A percentile compares a stretch with the other conserved stretches of the same genome.
These are phyloP conservation scores for Cytospora leucostoma DNA, from an alignment of 2,329 filamentous ascomycete species.

Conservation along the genomic window DNA sequence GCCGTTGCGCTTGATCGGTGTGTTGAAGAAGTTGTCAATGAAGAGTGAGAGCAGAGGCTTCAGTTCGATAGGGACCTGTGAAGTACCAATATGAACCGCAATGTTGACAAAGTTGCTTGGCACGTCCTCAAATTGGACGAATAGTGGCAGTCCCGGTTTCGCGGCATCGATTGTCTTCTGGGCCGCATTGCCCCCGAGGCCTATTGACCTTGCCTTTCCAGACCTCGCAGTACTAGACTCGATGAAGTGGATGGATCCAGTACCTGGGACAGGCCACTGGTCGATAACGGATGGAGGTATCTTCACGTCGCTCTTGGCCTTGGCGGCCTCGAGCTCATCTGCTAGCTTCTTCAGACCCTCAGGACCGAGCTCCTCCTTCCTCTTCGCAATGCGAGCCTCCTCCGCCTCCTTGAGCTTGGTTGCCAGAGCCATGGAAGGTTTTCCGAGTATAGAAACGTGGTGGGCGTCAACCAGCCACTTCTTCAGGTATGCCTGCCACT, in stretches of 20 bases:
- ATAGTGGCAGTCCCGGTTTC: constrained; percentile 66
- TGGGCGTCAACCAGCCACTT: constrained; percentile 84
- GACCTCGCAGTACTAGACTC: constrained; percentile 81
- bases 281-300: constrained; percentile 83
- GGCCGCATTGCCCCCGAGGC: constrained; percentile 65
- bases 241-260: constrained; percentile 94
- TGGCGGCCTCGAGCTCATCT: constrained; percentile 77
- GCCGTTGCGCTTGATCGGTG: constrained; percentile 77
- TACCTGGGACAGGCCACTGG: constrained; percentile 77
- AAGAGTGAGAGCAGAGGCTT: constrained; percentile 86
- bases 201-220: constrained; percentile 73
- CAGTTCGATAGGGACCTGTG: constrained; percentile 73
- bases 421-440: constrained; percentile 78
- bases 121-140: constrained; percentile 96
- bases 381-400: constrained; percentile 72
- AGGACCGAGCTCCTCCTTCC: constrained; percentile 77
- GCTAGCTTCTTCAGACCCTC: constrained; percentile 76
- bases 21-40: constrained; percentile 91
- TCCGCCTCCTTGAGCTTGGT: constrained; percentile 82
- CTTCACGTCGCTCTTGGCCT: constrained; percentile 82
- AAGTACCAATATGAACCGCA: constrained; percentile 77
- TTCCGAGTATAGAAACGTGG: constrained; percentile 85
- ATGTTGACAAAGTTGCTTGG: constrained; percentile 91
- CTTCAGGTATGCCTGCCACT: constrained; percentile 81
- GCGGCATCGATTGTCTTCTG: constrained; percentile 77